Evolutionary conservation across 768 basidiomycete genomes (phyloP).

Genomic region (Termitomyces sp.): DNA sequence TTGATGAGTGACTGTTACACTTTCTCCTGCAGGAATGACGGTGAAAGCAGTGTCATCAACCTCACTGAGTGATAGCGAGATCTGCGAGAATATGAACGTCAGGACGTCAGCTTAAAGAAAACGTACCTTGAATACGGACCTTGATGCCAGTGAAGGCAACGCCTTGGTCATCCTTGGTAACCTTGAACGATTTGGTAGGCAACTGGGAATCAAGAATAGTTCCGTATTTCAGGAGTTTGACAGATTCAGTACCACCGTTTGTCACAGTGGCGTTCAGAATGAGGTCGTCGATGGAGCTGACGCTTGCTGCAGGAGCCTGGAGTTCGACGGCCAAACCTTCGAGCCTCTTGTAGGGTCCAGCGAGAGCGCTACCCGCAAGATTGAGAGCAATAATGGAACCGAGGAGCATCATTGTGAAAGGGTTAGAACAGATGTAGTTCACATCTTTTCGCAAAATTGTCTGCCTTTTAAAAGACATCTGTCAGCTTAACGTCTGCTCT

Average conservation of each 20-base stretch:
- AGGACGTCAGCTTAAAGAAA: not conserved
- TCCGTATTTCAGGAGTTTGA: constrained; percentile 42
- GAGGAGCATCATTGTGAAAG: constrained; percentile 21
- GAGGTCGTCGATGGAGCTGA: constrained; percentile 33
- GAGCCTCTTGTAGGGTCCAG: constrained; percentile 27
- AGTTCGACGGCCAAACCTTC: constrained; percentile 27
- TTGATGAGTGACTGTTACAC: constrained; percentile 32
- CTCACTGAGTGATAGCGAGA: constrained; percentile 30
- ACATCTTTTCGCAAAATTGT: not conserved
- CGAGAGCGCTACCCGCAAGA: constrained; percentile 23
- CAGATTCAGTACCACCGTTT: constrained; percentile 32
- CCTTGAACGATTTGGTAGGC: constrained; percentile 39
- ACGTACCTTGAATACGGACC: constrained; percentile 16
- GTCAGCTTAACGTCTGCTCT: not conserved
- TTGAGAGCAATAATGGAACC: constrained; percentile 22
- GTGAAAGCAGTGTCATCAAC: constrained; percentile 35
- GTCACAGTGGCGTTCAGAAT: constrained; percentile 36
- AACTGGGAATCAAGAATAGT: constrained; percentile 38
- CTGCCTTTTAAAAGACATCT: not conserved
- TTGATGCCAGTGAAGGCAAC: constrained; percentile 41
- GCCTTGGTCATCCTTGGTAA: constrained; percentile 32
- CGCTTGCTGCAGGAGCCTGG: constrained; percentile 20
- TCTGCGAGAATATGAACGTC: constrained; percentile 14
- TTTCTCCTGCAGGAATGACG: constrained; percentile 34
- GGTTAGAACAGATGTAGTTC: not conserved